Conservation (phyloP, 1,284 basidiomycete genomes). For the Rhodotorula glutinis region DNA sequence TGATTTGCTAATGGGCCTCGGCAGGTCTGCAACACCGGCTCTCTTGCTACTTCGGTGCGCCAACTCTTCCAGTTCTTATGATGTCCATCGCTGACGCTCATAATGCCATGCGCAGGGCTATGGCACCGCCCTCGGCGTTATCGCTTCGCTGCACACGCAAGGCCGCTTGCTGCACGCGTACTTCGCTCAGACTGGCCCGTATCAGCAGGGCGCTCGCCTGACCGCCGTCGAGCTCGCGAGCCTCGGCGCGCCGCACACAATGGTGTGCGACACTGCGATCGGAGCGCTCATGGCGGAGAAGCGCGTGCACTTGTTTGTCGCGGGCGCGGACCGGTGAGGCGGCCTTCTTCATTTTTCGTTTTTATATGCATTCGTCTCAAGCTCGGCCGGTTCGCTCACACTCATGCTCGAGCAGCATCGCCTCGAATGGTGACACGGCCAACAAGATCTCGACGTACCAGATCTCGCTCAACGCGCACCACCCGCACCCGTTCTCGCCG, state of each 20-base stretch:
- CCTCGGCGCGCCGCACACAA: slow-evolving; percentile 75
- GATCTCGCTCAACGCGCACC: slow-evolving; percentile 41
- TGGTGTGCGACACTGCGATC: slow-evolving; percentile 94
- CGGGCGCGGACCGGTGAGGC: slow-evolving; percentile 49
- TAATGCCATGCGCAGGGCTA: slow-evolving; percentile 62
- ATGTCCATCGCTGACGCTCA: neutral
- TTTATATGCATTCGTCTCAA: neutral
- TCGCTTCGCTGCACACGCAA: slow-evolving; percentile 77
- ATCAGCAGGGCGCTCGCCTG: slow-evolving; percentile 79
- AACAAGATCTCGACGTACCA: slow-evolving; percentile 65
- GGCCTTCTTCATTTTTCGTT: neutral
- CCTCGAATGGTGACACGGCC: slow-evolving; percentile 85
- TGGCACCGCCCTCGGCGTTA: slow-evolving; percentile 88
- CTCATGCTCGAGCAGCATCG: slow-evolving; percentile 65
- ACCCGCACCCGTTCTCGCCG: slow-evolving; percentile 36
- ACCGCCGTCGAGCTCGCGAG: slow-evolving; percentile 82
- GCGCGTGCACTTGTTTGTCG: slow-evolving; percentile 76
- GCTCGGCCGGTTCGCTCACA: neutral
- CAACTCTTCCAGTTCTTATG: neutral
- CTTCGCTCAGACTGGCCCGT: slow-evolving; percentile 87
- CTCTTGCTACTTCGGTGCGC: slow-evolving; percentile 80
- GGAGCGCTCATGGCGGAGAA: slow-evolving; percentile 81
- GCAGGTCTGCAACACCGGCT: slow-evolving; percentile 87
- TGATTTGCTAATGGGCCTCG: no score
- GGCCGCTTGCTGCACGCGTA: slow-evolving; percentile 71